phyloP scores from a whole-genome alignment of 2,329 filamentous ascomycete species.

The Microdochium bolleyi region DNA sequence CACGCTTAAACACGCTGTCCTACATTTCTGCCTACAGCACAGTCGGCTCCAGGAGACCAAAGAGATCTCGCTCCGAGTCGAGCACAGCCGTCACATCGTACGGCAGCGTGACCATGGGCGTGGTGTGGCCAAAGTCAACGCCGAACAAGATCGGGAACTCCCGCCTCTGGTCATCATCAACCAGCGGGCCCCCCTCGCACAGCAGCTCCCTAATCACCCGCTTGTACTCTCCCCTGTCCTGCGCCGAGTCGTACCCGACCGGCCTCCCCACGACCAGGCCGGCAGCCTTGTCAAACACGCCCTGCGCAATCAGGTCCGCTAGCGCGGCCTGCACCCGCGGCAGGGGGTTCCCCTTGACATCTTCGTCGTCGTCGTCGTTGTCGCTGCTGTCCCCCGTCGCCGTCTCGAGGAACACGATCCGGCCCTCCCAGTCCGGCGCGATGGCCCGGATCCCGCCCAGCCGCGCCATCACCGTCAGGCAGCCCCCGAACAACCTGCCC shows the following conservation, averaged over 20 bases:
- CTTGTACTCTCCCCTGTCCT: slow-evolving; percentile 17
- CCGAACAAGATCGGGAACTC: slow-evolving; percentile 31
- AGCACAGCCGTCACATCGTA: slow-evolving; percentile 26
- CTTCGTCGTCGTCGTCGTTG: slow-evolving; percentile 13
- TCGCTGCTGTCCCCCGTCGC: slow-evolving; percentile 12
- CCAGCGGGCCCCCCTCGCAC: slow-evolving; percentile 22
- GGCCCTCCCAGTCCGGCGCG: slow-evolving; percentile 25
- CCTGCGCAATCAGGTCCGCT: slow-evolving; percentile 31
- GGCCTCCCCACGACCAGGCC: slow-evolving; percentile 33
- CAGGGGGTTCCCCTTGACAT: slow-evolving; percentile 13
- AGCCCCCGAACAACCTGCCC: slow-evolving; percentile 36
- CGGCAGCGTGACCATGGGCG: slow-evolving; percentile 31
- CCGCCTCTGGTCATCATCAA: slow-evolving; percentile 2
- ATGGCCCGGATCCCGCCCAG: slow-evolving; percentile 23
- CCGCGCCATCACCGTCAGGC: slow-evolving; percentile 29
- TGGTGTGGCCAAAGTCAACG: slow-evolving; percentile 34
- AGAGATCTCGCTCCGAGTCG: slow-evolving; percentile 27
- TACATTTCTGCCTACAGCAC: background rate
- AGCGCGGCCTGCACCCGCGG: slow-evolving; percentile 21
- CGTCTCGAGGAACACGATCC: slow-evolving; percentile 33
- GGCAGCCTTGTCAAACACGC: slow-evolving; percentile 29
- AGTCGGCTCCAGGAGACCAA: slow-evolving; percentile 18
- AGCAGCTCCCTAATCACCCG: slow-evolving; percentile 21
- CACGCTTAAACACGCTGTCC: too few species aligned
- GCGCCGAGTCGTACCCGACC: slow-evolving; percentile 27